Percentiles rank a stretch among this genome's conserved stretches.
These are phyloP conservation scores for Polytrichum formosum DNA, from an alignment of 225 moss, liverwort and hornwort species.

Conservation along the genomic window DNA sequence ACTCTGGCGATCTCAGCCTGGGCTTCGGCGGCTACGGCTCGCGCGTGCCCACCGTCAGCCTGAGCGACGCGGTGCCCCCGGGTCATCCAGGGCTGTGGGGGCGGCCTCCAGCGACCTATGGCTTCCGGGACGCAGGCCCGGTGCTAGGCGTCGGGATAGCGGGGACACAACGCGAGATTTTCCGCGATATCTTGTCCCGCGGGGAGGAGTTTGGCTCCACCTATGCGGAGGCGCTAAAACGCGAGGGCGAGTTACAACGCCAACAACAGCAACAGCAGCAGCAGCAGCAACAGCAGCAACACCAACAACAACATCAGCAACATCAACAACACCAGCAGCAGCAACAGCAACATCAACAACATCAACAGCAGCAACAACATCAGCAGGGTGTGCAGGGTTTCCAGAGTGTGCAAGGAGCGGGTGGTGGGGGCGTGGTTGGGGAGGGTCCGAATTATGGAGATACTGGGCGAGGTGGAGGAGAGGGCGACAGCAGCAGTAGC, in stretches of 20 bases:
- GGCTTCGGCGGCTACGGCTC: constrained; percentile 56
- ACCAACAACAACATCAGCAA: constrained; percentile 5
- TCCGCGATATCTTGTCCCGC: constrained; percentile 49
- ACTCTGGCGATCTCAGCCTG: constrained; percentile 57
- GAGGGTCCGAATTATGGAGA: constrained; percentile 11
- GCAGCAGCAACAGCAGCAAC: constrained; percentile 9
- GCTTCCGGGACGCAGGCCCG: constrained; percentile 39
- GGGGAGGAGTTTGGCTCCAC: constrained; percentile 38
- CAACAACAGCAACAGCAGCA: constrained; percentile 12
- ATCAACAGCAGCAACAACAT: constrained; percentile 3
- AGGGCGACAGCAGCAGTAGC: constrained; percentile 22
- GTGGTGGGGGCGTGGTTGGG: not conserved
- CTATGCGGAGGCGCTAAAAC: constrained; percentile 30
- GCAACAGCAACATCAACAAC: not conserved
- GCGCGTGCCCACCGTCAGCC: constrained; percentile 35
- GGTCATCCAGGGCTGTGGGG: constrained; percentile 70
- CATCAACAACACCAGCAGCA: constrained; percentile 3
- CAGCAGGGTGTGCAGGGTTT: not conserved
- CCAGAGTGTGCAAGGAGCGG: not conserved
- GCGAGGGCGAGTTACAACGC: constrained; percentile 12
- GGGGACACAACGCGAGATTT: constrained; percentile 56
- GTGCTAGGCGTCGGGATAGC: constrained; percentile 47
- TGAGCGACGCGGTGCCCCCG: constrained; percentile 61
- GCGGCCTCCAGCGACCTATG: constrained; percentile 43
- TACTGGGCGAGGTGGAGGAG: constrained; percentile 2